Percentiles rank a stretch among this genome's conserved stretches.
Conservation (phyloP, 2,329 filamentous ascomycete species). For the Aspergillus aculeatus region DNA sequence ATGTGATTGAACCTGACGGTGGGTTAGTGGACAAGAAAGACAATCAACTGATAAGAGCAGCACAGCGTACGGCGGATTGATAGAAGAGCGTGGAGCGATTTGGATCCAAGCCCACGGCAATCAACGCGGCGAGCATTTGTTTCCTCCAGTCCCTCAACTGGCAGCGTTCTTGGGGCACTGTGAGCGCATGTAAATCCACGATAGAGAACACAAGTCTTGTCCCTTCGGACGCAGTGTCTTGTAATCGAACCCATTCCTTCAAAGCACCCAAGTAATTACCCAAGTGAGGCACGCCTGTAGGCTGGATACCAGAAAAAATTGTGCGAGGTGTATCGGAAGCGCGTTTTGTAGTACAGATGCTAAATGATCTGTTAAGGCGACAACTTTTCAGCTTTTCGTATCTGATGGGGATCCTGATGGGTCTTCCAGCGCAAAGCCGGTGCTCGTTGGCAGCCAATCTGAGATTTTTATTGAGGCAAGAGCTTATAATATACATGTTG, state of each 20-base stretch:
- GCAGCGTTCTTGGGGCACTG: slow-evolving; percentile 65
- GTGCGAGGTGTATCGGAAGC: slow-evolving; percentile 29
- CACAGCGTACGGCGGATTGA: slow-evolving; percentile 66
- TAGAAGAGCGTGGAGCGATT: slow-evolving; percentile 76
- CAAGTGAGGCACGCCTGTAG: slow-evolving; percentile 88
- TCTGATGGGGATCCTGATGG: background rate
- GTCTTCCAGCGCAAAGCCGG: background rate
- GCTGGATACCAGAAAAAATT: slow-evolving; percentile 96
- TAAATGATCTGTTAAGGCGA: slow-evolving; percentile 13
- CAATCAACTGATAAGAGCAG: background rate
- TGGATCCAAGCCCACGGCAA: slow-evolving; percentile 82
- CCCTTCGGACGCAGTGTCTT: slow-evolving; percentile 58
- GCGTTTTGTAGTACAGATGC: slow-evolving; percentile 10
- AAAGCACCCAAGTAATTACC: slow-evolving; percentile 94
- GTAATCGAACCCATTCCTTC: slow-evolving; percentile 78
- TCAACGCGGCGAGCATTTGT: slow-evolving; percentile 73
- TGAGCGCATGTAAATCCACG: slow-evolving; percentile 93
- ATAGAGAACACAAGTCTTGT: slow-evolving; percentile 77
- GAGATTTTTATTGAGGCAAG: background rate
- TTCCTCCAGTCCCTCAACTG: slow-evolving; percentile 64
- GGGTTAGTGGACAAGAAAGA: background rate
- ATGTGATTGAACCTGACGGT: slow-evolving; percentile 67
- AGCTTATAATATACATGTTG: background rate
- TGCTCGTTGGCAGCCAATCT: background rate
- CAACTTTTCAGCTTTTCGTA: background rate